phyloP scores from a whole-genome alignment of 306 rosid species.

The Vigna reflexopilosa region DNA sequence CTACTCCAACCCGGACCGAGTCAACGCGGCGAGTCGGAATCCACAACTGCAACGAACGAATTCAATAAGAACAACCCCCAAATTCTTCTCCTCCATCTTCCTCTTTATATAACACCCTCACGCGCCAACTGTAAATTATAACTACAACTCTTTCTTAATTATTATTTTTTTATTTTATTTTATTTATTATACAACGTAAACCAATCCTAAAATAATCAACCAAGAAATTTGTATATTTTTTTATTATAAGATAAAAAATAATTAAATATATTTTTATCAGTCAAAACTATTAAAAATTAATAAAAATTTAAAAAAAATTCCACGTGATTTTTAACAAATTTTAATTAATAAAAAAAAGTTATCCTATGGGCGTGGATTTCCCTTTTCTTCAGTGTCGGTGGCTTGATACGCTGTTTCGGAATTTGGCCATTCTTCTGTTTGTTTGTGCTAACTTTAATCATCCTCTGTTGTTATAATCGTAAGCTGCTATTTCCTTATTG shows the following conservation, averaged over 20 bases:
- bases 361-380: not conserved
- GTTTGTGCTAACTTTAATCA: not conserved
- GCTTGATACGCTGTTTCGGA: constrained; percentile 12
- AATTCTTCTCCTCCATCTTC: not conserved
- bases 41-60: constrained; percentile 15
- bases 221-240: not conserved
- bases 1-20: constrained; percentile 52
- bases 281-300: no score
- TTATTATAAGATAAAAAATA: no score
- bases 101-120: constrained; percentile 25
- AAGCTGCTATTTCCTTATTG: not conserved
- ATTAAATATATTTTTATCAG: no score
- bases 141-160: not conserved
- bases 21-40: constrained; percentile 51
- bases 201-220: not conserved
- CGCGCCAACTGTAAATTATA: constrained; percentile 38
- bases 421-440: constrained; percentile 1
- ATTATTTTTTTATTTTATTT: not conserved
- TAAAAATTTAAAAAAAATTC: no score
- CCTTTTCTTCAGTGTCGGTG: constrained; percentile 9
- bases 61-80: constrained; percentile 15
- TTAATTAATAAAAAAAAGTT: not conserved
- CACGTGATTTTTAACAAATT: no score
- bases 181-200: no score
- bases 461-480: not conserved